Percentiles rank a stretch among this genome's conserved stretches.
Conservation (phyloP, 148 eudicot genomes). For the Persicaria tinctoria region DNA sequence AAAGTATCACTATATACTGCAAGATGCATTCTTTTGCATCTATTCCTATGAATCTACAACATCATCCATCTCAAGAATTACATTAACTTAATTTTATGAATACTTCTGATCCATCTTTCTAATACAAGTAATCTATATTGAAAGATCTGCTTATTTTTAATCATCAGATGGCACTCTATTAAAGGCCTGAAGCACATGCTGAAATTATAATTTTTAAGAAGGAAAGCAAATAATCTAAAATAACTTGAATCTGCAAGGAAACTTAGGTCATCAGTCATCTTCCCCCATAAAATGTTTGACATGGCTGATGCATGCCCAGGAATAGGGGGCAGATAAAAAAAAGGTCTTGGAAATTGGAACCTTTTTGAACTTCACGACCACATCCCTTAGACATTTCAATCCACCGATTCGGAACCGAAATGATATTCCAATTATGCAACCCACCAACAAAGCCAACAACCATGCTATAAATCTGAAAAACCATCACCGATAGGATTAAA, state of each 20-base stretch:
- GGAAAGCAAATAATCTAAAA: not conserved
- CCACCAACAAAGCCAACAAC: conserved; percentile 72
- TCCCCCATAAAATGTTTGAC: not conserved
- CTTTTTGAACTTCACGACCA: conserved; percentile 81
- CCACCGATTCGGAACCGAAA: conserved; percentile 82
- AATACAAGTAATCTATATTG: not conserved
- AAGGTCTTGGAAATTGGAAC: conserved; percentile 23
- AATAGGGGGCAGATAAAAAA: not conserved
- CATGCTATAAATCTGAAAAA: conserved; percentile 72
- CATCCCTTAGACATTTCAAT: conserved; percentile 92
- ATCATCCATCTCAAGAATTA: not conserved
- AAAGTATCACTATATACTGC: not conserved
- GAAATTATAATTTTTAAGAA: not conserved
- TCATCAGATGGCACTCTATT: not conserved
- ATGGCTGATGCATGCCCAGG: not conserved
- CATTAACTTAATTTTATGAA: not conserved
- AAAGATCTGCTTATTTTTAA: not conserved
- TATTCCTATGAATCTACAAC: not conserved
- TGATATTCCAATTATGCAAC: conserved; percentile 78
- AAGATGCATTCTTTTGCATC: conserved; percentile 4
- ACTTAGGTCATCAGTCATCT: not conserved
- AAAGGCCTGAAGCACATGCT: not conserved
- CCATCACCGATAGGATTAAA: not conserved
- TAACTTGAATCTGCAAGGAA: not conserved
- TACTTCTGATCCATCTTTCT: not conserved